Evolutionary conservation across 495 filamentous ascomycete genomes (phyloP).

Genomic region (Stereocaulon alpinum): DNA sequence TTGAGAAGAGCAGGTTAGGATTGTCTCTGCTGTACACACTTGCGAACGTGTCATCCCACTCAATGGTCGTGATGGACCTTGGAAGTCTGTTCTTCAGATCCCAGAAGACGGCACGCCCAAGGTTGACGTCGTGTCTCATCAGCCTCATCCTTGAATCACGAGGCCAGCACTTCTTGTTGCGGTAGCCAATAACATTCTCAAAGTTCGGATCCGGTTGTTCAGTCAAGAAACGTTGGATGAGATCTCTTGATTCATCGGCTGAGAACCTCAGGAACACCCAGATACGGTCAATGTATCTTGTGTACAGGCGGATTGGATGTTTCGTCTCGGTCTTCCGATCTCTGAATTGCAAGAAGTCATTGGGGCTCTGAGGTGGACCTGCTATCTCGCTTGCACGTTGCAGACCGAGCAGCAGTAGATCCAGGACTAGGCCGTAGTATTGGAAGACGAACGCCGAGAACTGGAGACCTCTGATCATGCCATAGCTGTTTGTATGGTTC

Average conservation of each 20-base stretch:
- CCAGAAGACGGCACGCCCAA: conserved; percentile 98
- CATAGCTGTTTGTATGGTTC: conserved; percentile 99
- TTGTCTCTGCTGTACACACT: conserved; percentile 99
- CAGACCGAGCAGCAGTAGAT: conserved; percentile 83
- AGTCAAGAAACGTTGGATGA: conserved; percentile 96
- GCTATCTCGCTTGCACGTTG: conserved; percentile 96
- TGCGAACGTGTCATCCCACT: conserved; percentile 99
- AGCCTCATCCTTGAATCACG: conserved; percentile 94
- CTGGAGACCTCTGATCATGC: conserved; percentile 92
- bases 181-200: conserved; percentile 97
- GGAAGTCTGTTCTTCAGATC: conserved; percentile 96
- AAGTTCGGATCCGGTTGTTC: conserved; percentile 99
- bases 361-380: conserved; percentile 89
- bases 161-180: conserved; percentile 99
- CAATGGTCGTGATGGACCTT: conserved; percentile 88
- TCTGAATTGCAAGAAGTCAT: conserved; percentile 96
- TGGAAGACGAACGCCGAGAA: conserved; percentile 99
- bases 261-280: conserved; percentile 96
- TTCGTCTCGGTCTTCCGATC: conserved; percentile 82
- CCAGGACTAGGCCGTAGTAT: conserved; percentile 94
- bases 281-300: conserved; percentile 93
- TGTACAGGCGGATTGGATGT: conserved; percentile 94
- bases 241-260: conserved; percentile 86
- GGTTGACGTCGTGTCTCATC: conserved; percentile 98
- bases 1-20: conserved; percentile 92